Conservation (phyloP, 2,329 filamentous ascomycete species). For the Cladophialophora chaetospira region DNA sequence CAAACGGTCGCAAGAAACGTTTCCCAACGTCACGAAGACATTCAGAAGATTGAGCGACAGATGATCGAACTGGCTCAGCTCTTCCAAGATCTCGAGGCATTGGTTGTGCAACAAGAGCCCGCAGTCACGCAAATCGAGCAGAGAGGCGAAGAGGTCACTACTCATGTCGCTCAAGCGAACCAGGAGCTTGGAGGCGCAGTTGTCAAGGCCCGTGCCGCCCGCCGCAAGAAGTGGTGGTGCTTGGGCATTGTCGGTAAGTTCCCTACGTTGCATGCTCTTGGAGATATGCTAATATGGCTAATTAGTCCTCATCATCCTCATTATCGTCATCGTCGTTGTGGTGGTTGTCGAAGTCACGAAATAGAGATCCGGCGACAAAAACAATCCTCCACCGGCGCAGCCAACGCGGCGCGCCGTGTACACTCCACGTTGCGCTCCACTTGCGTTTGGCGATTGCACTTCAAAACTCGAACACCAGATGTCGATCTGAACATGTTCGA, state of each 20-base stretch:
- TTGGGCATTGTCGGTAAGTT: slow-evolving; percentile 69
- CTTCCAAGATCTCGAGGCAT: slow-evolving; percentile 84
- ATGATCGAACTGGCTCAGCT: slow-evolving; percentile 85
- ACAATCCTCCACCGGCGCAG: not conserved
- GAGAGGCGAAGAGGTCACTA: slow-evolving; percentile 81
- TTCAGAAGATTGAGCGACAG: slow-evolving; percentile 89
- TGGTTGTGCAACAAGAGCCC: slow-evolving; percentile 84
- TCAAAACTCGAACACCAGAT: not conserved
- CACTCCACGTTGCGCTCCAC: not conserved
- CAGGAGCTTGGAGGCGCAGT: slow-evolving; percentile 80
- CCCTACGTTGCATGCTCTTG: slow-evolving; percentile 3
- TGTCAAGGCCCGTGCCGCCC: slow-evolving; percentile 73
- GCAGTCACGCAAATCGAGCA: slow-evolving; percentile 79
- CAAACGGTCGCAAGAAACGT: slow-evolving; percentile 78
- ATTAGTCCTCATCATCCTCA: slow-evolving; percentile 56
- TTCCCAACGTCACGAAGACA: slow-evolving; percentile 77
- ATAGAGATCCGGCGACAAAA: slow-evolving; percentile 4
- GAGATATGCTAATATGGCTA: slow-evolving; percentile 8
- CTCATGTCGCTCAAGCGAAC: slow-evolving; percentile 83
- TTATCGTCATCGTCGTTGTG: slow-evolving; percentile 52
- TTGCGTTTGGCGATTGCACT: not conserved
- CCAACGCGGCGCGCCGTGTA: not conserved
- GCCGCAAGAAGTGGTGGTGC: slow-evolving; percentile 97
- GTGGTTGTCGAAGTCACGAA: slow-evolving; percentile 51
- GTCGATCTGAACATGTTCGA: not conserved